Base-by-base conservation (phyloP, 345 rosid species). In the Eucalyptus sp. region DNA sequence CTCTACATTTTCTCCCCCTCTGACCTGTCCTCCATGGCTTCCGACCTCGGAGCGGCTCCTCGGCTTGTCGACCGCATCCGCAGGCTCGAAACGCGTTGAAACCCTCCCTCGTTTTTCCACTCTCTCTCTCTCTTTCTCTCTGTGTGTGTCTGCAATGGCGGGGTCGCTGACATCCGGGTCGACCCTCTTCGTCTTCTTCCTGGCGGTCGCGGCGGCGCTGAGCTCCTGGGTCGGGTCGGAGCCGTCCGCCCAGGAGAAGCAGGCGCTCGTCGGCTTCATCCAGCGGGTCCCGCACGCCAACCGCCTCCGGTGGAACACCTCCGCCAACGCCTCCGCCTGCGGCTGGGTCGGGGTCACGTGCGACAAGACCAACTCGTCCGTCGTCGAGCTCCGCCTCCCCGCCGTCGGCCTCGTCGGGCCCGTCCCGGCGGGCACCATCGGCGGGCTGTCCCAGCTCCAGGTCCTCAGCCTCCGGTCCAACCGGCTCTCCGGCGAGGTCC, bases 381-480 rank as follows among this genome's bases (percentile, higher is more conserved):
- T 98, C 58, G 62, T 86, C 91, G 88, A 91, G 22, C 96, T 98
- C 90, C 98, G 99, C 13, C 95, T 98, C 41, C 99, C 99, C 27
- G 99, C 95, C 2, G 97, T 91, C 33, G 98, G 97, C 56, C 96
- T 98, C 41, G 92, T 97, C 3, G 99, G 99, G 50, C 87, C 92
- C 48, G 91, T 98, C 91, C 99, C 99, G 8, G 46, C 90, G 27
- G 92, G 92, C 89, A 95, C 99, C 0, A 81, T 98, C 16, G 99
- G 99, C n/a, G 89, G 89, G 49, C 94, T 98, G 48, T 92, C 87
- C 87, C 95, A 94, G 85, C 99, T 98, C 90, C 94, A 99, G 58
- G 97, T 98, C 76, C 92, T 98, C 20, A 96, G 99, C 93, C 98
- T 97, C 88, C 99, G 98, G 14, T 94, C 97, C 2, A 97, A 97